Base-by-base conservation (phyloP, 306 rosid species). In the Vigna hirtella region DNA sequence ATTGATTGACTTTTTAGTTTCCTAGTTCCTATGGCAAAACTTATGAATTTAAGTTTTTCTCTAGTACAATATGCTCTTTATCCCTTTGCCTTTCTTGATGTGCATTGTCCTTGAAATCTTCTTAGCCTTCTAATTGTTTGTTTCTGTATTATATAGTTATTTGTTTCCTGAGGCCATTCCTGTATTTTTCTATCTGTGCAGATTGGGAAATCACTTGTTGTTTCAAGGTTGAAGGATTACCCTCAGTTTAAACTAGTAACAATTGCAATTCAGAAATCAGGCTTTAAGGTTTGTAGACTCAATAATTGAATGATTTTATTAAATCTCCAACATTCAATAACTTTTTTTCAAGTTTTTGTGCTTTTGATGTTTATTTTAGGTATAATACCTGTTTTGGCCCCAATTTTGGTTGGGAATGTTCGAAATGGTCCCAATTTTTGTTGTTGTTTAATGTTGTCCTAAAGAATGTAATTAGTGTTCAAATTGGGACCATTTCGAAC, bases 141-240 rank as follows among this genome's bases (percentile, higher is more conserved):
- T 34, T 74, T 67, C 24, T 22, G 22, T 67, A 43, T 49, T 26
- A n/a, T 40, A 56, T 77, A 32, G 74, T 72, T 45, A 13, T 68
- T 55, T 81, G 69, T 85, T 77, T 36, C 40, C 24, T 56, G 62
- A 57, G 43, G 38, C 64, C 78, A 66, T 57, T 75, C 77, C 57
- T 52, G 11, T 68, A 50, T 53, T 77, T 81, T 72, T 75, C 74
- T 49, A 58, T 83, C 10, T 73, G 17, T 80, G 79, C 93, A 95
- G 98, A 86, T 93, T 79, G 97, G 93, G 67, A 88, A 56, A 82
- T 74, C 99, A 61, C 84, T 84, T 79, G 93, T 95, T 70, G 71
- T 86, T 70, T 90, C 98, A 65, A 91, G 79, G 89, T 79, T 95
- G 88, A 95, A 91, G 90, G 97, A 95, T 84, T 93, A 91, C 83